phyloP scores from a whole-genome alignment of 768 basidiomycete genomes.

The Lactarius sp. region DNA sequence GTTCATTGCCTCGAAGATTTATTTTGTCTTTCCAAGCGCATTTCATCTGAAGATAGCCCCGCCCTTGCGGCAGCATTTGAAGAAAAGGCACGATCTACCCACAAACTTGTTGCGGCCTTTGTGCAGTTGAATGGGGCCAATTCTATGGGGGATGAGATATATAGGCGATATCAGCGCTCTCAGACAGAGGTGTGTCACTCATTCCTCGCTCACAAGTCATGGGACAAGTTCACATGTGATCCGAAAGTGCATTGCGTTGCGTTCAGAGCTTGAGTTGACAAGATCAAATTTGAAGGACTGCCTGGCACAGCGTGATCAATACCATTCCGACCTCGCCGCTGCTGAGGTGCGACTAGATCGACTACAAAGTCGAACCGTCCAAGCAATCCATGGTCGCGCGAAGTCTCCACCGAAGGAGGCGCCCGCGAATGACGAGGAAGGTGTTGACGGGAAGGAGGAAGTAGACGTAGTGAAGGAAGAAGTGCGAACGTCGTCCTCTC shows the following conservation, averaged over 20 bases:
- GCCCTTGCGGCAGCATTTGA: constrained; percentile 42
- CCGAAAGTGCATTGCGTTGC: constrained; percentile 50
- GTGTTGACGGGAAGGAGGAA: constrained; percentile 25
- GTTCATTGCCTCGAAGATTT: constrained; percentile 26
- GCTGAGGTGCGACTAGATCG: constrained; percentile 63
- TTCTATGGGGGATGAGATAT: constrained; percentile 38
- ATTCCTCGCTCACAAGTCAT: not conserved
- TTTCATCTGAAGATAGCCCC: constrained; percentile 25
- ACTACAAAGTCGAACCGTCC: constrained; percentile 49
- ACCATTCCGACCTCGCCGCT: constrained; percentile 46
- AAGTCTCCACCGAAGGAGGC: constrained; percentile 11
- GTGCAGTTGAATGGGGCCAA: constrained; percentile 40
- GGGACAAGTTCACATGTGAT: constrained; percentile 16
- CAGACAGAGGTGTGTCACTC: constrained; percentile 53
- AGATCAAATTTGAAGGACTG: constrained; percentile 47
- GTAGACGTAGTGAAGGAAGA: constrained; percentile 35
- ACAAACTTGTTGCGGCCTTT: constrained; percentile 54
- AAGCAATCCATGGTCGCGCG: constrained; percentile 13
- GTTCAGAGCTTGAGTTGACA: constrained; percentile 52
- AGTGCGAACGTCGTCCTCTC: constrained; percentile 56
- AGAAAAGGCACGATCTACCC: constrained; percentile 53
- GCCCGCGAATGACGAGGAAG: constrained; percentile 20
- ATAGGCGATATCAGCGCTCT: constrained; percentile 46
- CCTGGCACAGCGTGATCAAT: constrained; percentile 44
- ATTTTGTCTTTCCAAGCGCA: constrained; percentile 27